These are phyloP conservation scores for Hapsidospora chrysogenum DNA, from an alignment of 495 filamentous ascomycete genomes.

Conservation along the genomic window DNA sequence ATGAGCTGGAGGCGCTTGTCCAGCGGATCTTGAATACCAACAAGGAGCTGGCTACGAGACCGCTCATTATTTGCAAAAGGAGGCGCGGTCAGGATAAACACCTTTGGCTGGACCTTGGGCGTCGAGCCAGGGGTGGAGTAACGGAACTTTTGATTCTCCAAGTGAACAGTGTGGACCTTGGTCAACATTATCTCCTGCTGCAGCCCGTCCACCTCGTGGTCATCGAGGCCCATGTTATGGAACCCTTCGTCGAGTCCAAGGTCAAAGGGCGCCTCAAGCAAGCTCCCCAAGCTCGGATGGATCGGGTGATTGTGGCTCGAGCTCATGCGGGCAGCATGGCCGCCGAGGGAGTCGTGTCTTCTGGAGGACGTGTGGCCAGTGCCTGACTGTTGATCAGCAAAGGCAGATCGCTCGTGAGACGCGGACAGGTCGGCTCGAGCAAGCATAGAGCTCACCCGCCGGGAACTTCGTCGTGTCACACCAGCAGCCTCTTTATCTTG, in stretches of 20 bases:
- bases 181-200: conserved; percentile 57
- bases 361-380: conserved; percentile 27
- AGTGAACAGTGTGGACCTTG: conserved; percentile 53
- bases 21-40: conserved; percentile 52
- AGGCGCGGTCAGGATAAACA: conserved; percentile 48
- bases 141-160: conserved; percentile 42
- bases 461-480: conserved; percentile 54
- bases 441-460: conserved; percentile 82
- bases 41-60: conserved; percentile 34
- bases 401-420: conserved; percentile 55
- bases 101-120: conserved; percentile 33
- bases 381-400: conserved; percentile 47
- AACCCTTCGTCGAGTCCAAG: conserved; percentile 56
- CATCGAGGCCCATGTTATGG: conserved; percentile 52
- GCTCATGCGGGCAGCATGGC: conserved; percentile 32
- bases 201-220: conserved; percentile 49
- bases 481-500: conserved; percentile 36
- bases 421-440: conserved; percentile 78
- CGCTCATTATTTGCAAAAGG: conserved; percentile 32
- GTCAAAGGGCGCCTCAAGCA: conserved; percentile 52
- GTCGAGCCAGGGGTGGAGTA: conserved; percentile 32
- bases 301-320: conserved; percentile 18
- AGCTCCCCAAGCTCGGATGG: conserved; percentile 26
- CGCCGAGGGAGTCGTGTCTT: conserved; percentile 59
- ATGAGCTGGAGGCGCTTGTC: conserved; percentile 51